Conservation (phyloP, 2,329 filamentous ascomycete species). For the Hypoxylon sp. region DNA sequence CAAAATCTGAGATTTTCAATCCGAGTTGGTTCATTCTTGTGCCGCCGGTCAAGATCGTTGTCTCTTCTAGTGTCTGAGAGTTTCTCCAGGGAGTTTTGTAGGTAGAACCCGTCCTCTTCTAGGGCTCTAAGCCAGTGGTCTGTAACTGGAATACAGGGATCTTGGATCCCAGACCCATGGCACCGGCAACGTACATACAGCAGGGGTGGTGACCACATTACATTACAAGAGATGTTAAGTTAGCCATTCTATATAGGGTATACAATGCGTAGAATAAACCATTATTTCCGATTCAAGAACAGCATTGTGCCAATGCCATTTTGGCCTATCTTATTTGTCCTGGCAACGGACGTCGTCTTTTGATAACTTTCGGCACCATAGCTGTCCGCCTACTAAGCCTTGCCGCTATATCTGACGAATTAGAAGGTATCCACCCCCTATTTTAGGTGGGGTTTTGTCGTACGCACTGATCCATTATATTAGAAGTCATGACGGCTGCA, state of each 20-base stretch:
- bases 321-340: background rate
- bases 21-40: no score
- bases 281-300: background rate
- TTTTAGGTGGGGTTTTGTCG: background rate
- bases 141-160: background rate
- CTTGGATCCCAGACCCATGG: slow-evolving; percentile 11
- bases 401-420: background rate
- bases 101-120: no score
- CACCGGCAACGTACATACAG: slow-evolving; percentile 1
- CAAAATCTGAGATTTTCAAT: no score
- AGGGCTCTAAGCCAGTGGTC: background rate
- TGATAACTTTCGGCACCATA: background rate
- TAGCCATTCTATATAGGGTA: background rate
- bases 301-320: background rate
- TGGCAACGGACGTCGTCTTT: background rate
- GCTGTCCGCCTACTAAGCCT: background rate
- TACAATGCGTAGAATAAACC: background rate
- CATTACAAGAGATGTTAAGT: background rate
- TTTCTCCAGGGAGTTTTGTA: background rate
- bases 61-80: no score
- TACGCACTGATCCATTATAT: background rate
- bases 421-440: background rate
- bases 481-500: background rate
- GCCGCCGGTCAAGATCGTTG: no score
- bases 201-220: background rate